A percentile compares a stretch with the other conserved stretches of the same genome.
Conservation (phyloP, 768 basidiomycete species). For the Lactarius indigo region DNA sequence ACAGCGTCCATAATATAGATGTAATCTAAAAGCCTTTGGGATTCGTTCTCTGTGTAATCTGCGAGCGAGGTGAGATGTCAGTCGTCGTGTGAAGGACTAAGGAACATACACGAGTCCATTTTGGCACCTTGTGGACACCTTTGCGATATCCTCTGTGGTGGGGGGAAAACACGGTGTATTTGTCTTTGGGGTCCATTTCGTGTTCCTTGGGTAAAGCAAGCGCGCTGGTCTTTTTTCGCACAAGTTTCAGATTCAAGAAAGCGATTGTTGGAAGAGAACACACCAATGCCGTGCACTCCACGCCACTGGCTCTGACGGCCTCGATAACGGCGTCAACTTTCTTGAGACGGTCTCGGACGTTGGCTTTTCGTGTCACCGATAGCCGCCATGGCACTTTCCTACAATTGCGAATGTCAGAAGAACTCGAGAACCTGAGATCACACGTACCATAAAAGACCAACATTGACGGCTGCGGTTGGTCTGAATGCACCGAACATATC, state of each 20-base stretch:
- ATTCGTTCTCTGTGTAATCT: constrained; percentile 85
- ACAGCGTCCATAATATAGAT: not conserved
- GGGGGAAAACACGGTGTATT: constrained; percentile 87
- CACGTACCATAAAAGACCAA: constrained; percentile 82
- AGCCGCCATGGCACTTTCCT: constrained; percentile 97
- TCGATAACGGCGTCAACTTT: constrained; percentile 93
- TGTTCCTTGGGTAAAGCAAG: constrained; percentile 87
- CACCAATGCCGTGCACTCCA: constrained; percentile 74
- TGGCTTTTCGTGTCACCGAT: constrained; percentile 88
- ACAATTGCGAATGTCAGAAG: constrained; percentile 9
- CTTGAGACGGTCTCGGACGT: constrained; percentile 84
- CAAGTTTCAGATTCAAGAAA: not conserved
- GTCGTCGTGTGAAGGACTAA: not conserved
- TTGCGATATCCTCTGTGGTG: constrained; percentile 78
- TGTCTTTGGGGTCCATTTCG: constrained; percentile 90
- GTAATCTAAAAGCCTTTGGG: constrained; percentile 77
- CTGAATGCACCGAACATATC: constrained; percentile 87
- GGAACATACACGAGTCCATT: constrained; percentile 81
- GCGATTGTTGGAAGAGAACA: constrained; percentile 31
- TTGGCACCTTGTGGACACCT: constrained; percentile 96
- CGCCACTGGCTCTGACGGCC: constrained; percentile 76
- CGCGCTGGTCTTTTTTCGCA: constrained; percentile 52
- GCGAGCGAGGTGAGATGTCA: constrained; percentile 4
- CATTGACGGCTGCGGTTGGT: constrained; percentile 56
- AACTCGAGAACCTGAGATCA: not conserved